phyloP scores from a whole-genome alignment of 495 filamentous ascomycete genomes.

The Neurospora sp. region DNA sequence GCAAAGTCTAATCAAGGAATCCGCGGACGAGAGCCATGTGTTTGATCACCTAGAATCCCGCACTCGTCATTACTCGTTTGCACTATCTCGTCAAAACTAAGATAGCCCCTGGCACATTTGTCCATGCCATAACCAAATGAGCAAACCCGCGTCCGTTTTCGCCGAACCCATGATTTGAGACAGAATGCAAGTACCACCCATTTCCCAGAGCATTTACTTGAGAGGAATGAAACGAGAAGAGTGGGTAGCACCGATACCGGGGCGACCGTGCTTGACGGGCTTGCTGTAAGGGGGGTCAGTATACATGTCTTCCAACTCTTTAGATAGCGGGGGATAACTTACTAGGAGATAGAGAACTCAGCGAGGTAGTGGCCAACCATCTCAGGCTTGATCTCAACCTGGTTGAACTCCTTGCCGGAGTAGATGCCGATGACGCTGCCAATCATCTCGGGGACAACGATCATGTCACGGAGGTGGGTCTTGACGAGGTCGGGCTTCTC shows the following conservation, averaged over 20 bases:
- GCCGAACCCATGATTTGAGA: constrained; percentile 28
- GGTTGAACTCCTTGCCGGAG: constrained; percentile 99
- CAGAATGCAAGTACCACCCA: constrained; percentile 31
- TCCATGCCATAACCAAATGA: constrained; percentile 17
- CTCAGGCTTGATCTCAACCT: constrained; percentile 99
- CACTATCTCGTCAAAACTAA: constrained; percentile 23
- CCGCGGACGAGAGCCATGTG: not conserved
- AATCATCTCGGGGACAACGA: constrained; percentile 99
- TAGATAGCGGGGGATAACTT: constrained; percentile 33
- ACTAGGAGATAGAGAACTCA: constrained; percentile 99
- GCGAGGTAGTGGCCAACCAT: constrained; percentile 99
- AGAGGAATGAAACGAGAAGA: constrained; percentile 99
- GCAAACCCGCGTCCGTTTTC: constrained; percentile 30
- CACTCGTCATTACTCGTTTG: constrained; percentile 13
- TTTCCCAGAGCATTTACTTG: constrained; percentile 59
- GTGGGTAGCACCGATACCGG: constrained; percentile 99
- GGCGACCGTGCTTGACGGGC: constrained; percentile 99
- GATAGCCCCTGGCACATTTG: constrained; percentile 23
- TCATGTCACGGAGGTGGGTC: constrained; percentile 99
- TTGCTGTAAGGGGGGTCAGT: constrained; percentile 56
- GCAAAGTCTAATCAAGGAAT: not conserved
- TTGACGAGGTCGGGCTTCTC: constrained; percentile 98
- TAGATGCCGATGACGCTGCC: constrained; percentile 97
- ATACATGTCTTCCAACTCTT: constrained; percentile 3
- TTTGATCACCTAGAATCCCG: constrained; percentile 10